A percentile compares a stretch with the other conserved stretches of the same genome.
Evolutionary conservation across 2,329 filamentous ascomycete species (phyloP).

Genomic region (Ophiostoma perfectum): DNA sequence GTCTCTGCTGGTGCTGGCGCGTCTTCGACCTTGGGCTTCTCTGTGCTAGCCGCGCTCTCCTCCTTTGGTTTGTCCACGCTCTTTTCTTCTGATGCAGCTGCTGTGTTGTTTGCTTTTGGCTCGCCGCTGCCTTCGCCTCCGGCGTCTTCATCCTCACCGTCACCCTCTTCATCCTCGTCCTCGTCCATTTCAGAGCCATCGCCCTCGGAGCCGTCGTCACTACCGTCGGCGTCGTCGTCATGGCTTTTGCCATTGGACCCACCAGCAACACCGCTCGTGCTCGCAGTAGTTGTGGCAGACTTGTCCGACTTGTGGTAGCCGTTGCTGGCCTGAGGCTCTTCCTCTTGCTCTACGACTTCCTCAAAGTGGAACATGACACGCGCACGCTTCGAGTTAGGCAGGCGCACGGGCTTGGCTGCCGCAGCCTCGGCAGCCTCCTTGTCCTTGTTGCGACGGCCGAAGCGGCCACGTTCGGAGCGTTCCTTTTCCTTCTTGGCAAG

Average conservation of each 20-base stretch:
- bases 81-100: slow-evolving; percentile 8
- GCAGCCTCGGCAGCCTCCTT: slow-evolving; percentile 48
- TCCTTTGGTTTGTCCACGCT: slow-evolving; percentile 15
- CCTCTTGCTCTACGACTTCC: slow-evolving; percentile 55
- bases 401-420: slow-evolving; percentile 50
- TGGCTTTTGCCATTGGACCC: slow-evolving; percentile 18
- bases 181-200: slow-evolving; percentile 25
- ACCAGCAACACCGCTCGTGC: slow-evolving; percentile 15
- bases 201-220: slow-evolving; percentile 24
- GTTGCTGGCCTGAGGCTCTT: slow-evolving; percentile 43
- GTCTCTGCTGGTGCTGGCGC: neutral
- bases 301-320: slow-evolving; percentile 11
- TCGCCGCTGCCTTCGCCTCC: slow-evolving; percentile 13
- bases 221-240: slow-evolving; percentile 22
- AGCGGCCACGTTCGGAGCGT: slow-evolving; percentile 60
- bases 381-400: slow-evolving; percentile 68
- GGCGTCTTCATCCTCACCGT: slow-evolving; percentile 13
- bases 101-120: slow-evolving; percentile 17
- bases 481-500: slow-evolving; percentile 78
- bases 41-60: slow-evolving; percentile 15
- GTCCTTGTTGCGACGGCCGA: slow-evolving; percentile 56
- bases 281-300: neutral
- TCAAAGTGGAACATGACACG: slow-evolving; percentile 70
- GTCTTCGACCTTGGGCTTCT: slow-evolving; percentile 13
- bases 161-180: slow-evolving; percentile 24